Conservation (phyloP, 805 yeast genomes). For the Yamadazyma endophytica region DNA sequence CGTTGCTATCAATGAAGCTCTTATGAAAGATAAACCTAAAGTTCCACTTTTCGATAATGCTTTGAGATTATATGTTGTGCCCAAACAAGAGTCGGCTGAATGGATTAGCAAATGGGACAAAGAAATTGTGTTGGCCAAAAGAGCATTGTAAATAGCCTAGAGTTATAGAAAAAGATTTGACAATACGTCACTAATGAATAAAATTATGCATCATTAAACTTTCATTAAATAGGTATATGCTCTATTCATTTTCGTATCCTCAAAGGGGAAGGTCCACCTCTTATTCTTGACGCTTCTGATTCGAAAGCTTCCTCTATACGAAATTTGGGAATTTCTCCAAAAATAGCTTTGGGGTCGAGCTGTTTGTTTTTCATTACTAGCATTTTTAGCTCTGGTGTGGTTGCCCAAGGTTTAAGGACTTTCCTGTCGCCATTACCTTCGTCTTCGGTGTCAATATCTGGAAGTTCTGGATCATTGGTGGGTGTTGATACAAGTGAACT, state of each 20-base stretch:
- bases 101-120: conserved; percentile 73
- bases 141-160: conserved; percentile 10
- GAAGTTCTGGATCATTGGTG: conserved; percentile 15
- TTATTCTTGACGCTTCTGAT: conserved; percentile 44
- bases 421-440: conserved; percentile 21
- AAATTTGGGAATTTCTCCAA: conserved; percentile 71
- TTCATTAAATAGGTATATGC: conserved; percentile 1
- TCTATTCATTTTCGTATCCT: conserved; percentile 12
- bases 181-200: conserved; percentile 1
- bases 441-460: conserved; percentile 40
- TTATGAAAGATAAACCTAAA: conserved; percentile 57
- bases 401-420: conserved; percentile 35
- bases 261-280: conserved; percentile 54
- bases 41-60: conserved; percentile 77
- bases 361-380: conserved; percentile 21
- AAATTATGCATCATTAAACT: background rate
- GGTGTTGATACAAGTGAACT: background rate
- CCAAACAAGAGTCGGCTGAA: conserved; percentile 56
- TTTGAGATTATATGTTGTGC: conserved; percentile 72
- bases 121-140: conserved; percentile 49
- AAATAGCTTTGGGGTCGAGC: conserved; percentile 63
- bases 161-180: background rate
- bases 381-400: conserved; percentile 29
- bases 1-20: conserved; percentile 57
- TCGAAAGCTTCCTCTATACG: conserved; percentile 68